Percentiles rank a stretch among this genome's conserved stretches.
These are phyloP conservation scores for Lachnellula arida DNA, from an alignment of 2,329 filamentous ascomycete genomes.

Conservation along the genomic window DNA sequence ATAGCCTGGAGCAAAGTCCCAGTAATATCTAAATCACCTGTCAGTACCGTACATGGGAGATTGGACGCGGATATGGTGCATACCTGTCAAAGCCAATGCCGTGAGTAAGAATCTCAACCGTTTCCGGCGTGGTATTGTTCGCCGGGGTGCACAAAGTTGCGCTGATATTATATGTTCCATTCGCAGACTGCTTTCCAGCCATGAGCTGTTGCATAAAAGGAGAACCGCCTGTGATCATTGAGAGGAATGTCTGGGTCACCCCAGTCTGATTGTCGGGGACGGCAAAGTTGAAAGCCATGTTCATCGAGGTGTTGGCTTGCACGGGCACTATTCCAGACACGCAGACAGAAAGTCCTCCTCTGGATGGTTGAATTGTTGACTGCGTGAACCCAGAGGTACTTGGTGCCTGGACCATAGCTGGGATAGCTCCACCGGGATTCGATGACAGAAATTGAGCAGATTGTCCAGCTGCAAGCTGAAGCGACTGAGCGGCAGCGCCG, in stretches of 20 bases:
- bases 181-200: not conserved
- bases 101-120: conserved; percentile 6
- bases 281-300: conserved; percentile 2
- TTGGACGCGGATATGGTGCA: not conserved
- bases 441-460: not conserved
- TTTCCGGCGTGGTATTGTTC: not conserved
- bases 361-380: not conserved
- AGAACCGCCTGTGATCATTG: not conserved
- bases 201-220: not conserved
- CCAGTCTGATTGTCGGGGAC: not conserved
- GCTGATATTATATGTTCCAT: not conserved
- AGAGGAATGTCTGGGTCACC: not conserved
- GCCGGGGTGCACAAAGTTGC: not conserved
- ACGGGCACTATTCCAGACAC: conserved; percentile 1
- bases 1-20: conserved; percentile 36
- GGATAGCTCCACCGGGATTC: not conserved
- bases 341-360: not conserved
- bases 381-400: not conserved
- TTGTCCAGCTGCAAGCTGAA: not conserved
- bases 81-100: conserved; percentile 3
- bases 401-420: not conserved
- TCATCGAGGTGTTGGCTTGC: not conserved
- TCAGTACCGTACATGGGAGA: not conserved
- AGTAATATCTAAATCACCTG: not conserved
- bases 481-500: not conserved